Base-by-base conservation (phyloP, 2,329 filamentous ascomycete species). In the Apiospora saccharicola region DNA sequence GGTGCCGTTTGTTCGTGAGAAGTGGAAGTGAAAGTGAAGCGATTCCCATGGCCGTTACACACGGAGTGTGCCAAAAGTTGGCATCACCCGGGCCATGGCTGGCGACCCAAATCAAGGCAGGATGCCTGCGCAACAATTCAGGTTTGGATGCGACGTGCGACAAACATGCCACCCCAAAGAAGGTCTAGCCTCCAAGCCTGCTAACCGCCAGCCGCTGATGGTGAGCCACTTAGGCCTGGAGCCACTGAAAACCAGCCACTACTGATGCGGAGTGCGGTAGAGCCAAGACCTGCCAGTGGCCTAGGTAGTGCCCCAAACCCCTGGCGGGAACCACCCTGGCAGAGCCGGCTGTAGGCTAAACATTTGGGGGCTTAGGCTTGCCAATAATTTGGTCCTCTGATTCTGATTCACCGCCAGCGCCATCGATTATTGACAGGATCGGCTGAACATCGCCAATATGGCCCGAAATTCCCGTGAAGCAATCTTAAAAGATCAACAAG, bases 101-200 rank as follows among this genome's bases (percentile, higher is more conserved):
- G 57, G 57, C 57, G 57, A 10, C 34, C 30, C 2, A n/a, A 64
- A 64, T n/a, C 57, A 64, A 64, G 57, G 57, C 57, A 41, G 57
- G 37, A 41, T 41, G n/a, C 46, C 13, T n/a, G 57, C 57, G 57
- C 34, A 2, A 64, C 34, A 64, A 64, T 41, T n/a, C 34, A 4
- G 22, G 57, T n/a, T 64, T n/a, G 57, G 57, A n/a, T 41, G 57
- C 34, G 57, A 64, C 57, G n/a, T n/a, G 46, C 34, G 41, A 64
- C 22, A 41, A 64, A 64, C 57, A n/a, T 24, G 34, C 34, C 34
- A 64, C 34, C 24, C 24, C 24, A 4, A 57, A 57, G 24, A 5
- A 16, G 24, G 51, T 6, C 51, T 30, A 51, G 8, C 7, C 7
- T 41, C 6, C 6, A 10, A 0, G 37, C 5, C 37, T 51, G 49